Evolutionary conservation across 176 grass and related monocot genomes (phyloP).

Genomic region (Hsuehochloa calcarea): DNA sequence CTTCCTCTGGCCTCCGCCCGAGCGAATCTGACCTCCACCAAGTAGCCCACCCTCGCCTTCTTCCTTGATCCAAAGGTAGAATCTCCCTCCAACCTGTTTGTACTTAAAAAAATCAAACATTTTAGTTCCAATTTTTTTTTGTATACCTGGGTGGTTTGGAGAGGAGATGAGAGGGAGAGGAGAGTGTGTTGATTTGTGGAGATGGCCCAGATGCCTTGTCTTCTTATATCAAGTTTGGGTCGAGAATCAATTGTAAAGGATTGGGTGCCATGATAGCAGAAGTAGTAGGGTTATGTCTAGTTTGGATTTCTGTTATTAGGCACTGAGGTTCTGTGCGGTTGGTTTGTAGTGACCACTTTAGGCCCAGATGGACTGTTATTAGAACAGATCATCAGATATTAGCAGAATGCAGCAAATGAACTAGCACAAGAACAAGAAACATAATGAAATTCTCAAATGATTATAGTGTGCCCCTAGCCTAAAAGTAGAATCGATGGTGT

Average conservation of each 20-base stretch:
- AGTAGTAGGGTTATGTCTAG: too few relatives aligned
- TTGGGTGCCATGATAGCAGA: too few relatives aligned
- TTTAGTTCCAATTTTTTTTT: too few relatives aligned
- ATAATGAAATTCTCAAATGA: neutral
- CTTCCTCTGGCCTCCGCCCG: too few relatives aligned
- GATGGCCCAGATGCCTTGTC: conserved; percentile 14
- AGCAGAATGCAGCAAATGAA: conserved; percentile 5
- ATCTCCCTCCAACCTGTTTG: too few relatives aligned
- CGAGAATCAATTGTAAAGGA: too few relatives aligned
- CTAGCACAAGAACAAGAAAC: neutral
- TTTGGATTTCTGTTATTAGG: conserved; percentile 70
- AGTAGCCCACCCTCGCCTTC: too few relatives aligned
- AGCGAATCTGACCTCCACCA: too few relatives aligned
- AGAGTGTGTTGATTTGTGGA: neutral
- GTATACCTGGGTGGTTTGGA: too few relatives aligned
- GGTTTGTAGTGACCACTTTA: conserved; percentile 97
- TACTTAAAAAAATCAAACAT: too few relatives aligned
- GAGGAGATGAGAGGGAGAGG: too few relatives aligned
- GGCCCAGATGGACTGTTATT: conserved; percentile 62
- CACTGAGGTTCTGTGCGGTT: conserved; percentile 51
- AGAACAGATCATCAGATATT: neutral
- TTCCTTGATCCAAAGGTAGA: too few relatives aligned
- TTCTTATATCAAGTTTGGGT: conserved; percentile 64
- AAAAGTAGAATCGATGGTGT: neutral
- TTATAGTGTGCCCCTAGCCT: neutral